Evolutionary conservation across 139 green algal genomes (phyloP).

Genomic region (Monoraphidium neglectum): DNA sequence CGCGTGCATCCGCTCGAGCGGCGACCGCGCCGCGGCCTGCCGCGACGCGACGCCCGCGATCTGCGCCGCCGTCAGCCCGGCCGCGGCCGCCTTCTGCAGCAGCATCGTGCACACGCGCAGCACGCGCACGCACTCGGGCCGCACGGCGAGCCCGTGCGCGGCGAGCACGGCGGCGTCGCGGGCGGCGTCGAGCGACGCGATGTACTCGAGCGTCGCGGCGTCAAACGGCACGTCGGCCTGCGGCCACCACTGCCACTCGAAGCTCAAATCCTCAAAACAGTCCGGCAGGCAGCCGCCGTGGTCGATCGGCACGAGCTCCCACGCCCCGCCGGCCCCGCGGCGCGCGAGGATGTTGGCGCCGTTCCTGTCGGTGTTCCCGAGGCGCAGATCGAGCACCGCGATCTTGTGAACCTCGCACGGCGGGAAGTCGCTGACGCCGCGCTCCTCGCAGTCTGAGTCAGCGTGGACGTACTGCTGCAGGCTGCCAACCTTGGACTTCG

Average conservation of each 20-base stretch:
- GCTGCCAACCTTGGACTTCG: slow-evolving; percentile 50
- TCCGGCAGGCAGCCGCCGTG: slow-evolving; percentile 63
- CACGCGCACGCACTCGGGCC: slow-evolving; percentile 59
- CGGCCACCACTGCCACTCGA: slow-evolving; percentile 57
- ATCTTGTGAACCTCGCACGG: slow-evolving; percentile 63
- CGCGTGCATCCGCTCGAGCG: background rate
- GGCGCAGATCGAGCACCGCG: slow-evolving; percentile 57
- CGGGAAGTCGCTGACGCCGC: slow-evolving; percentile 47
- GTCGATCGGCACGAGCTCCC: slow-evolving; percentile 67
- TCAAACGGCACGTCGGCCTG: slow-evolving; percentile 52
- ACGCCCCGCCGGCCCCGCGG: slow-evolving; percentile 22
- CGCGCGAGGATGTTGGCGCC: slow-evolving; percentile 67
- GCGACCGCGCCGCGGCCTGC: slow-evolving; percentile 6
- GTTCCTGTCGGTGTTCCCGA: slow-evolving; percentile 74
- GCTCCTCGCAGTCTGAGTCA: slow-evolving; percentile 70
- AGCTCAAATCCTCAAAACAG: slow-evolving; percentile 62
- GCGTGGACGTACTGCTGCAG: slow-evolving; percentile 63
- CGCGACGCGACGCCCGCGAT: slow-evolving; percentile 55
- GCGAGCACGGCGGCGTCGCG: slow-evolving; percentile 47
- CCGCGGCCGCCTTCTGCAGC: slow-evolving; percentile 47
- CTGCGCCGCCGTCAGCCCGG: slow-evolving; percentile 43
- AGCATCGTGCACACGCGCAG: slow-evolving; percentile 51
- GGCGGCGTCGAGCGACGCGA: slow-evolving; percentile 47
- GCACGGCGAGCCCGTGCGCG: slow-evolving; percentile 45
- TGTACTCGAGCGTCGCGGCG: slow-evolving; percentile 43